Evolutionary conservation across 2,329 filamentous ascomycete genomes (phyloP), one percentile per base, ranked within the genome.

Genomic region (Zalaria obscura): DNA sequence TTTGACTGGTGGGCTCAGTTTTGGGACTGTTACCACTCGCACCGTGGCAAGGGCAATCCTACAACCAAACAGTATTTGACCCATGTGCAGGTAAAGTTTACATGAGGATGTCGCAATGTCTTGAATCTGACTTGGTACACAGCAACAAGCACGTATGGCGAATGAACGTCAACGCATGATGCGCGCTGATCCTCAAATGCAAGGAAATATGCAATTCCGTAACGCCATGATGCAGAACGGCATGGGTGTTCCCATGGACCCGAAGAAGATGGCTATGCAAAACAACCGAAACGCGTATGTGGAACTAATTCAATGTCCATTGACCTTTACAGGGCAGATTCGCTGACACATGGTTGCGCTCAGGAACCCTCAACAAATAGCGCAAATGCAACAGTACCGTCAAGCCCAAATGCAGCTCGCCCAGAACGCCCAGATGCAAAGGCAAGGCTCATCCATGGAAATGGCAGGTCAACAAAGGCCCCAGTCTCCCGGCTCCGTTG

Each of bases 1-100:
- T 82, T 86, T 52, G 91, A 96, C 55, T 98, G 91, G 91, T 98
- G 93, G 68, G 85, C 80, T 56, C 74, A 95, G 40, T 98, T 98
- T 62, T 96, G 87, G 87, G 91, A 98, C 55, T 86, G 96, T 52
- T 93, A 83, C 63, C 78, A 78, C 56, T 85, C 86, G 42, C 83
- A 89, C 57, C 82, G 85, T 55, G 75, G 51, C 38, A 57, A 60
- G 46, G 47, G 41, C 37, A 40, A 39, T 18, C 41, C 42, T 8
- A 62, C 67, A 45, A 79, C 85, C 37, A 73, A 73, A 48, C 78
- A 83, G 66, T 94, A 93, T 61, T 76, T 93, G 44, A 66, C 73
- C 45, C 83, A 93, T 56, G 87, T 81, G 48, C 83, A 93, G 73
- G 88, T 93, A 75, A 55, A 66, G 18, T 18, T 18, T 18, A 18